A percentile compares a stretch with the other conserved stretches of the same genome.
Conservation (phyloP, 148 eudicot genomes). For the Oxyria digyna region DNA sequence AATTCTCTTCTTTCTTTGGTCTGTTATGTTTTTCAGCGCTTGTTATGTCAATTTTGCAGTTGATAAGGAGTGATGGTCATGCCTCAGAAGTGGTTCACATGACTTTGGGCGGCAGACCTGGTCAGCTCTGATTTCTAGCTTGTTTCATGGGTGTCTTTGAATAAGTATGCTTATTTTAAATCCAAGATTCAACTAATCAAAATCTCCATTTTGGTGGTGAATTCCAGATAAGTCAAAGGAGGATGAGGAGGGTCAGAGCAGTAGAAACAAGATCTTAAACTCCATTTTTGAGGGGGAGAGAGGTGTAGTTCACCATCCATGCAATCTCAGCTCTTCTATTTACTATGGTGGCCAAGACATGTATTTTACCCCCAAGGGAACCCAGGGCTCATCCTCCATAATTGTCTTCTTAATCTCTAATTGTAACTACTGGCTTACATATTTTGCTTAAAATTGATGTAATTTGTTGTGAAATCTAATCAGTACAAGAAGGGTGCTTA, state of each 20-base stretch:
- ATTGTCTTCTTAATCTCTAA: conserved; percentile 7
- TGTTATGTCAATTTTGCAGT: too few species aligned
- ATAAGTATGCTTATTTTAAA: neutral
- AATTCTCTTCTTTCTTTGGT: too few species aligned
- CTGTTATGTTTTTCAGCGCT: too few species aligned
- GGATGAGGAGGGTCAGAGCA: neutral
- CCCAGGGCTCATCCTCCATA: conserved; percentile 22
- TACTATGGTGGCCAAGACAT: conserved; percentile 58
- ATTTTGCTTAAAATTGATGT: neutral
- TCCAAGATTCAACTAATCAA: neutral
- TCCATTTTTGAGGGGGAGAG: neutral
- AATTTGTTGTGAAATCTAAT: neutral
- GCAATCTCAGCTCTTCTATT: conserved; percentile 45
- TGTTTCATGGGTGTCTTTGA: too few species aligned
- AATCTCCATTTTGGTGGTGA: neutral
- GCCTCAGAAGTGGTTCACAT: neutral
- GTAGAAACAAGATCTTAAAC: neutral
- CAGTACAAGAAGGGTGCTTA: conserved; percentile 46
- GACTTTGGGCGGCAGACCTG: neutral
- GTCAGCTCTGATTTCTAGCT: neutral
- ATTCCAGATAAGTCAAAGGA: neutral
- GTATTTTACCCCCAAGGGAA: conserved; percentile 20
- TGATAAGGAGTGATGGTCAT: neutral
- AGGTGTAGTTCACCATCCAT: conserved; percentile 10
- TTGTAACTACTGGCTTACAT: too few species aligned